Base-by-base conservation (phyloP, 2,329 filamentous ascomycete species). In the Shiraia bambusicola region DNA sequence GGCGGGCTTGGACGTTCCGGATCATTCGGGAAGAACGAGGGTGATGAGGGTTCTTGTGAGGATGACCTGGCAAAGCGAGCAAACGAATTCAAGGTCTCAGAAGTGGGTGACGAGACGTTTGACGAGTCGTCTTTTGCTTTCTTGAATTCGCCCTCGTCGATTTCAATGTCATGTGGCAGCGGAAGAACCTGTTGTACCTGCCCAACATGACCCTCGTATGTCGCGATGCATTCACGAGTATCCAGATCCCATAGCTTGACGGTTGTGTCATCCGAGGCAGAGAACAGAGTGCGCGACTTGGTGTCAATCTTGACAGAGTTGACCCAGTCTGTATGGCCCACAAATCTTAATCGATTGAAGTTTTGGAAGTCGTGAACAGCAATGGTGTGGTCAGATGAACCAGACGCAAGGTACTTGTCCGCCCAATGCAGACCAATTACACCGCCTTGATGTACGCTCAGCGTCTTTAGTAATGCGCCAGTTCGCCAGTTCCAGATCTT, bases 401-500 rank as follows among this genome's bases (percentile, higher is more conserved):
- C 93, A 1, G 90, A 94, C 0, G 88, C 92, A 13, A 97, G 77
- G 34, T 90, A 83, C 41, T 87, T 87, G 14, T 82, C 84, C 46
- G 91, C 88, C 65, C 94, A 95, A 69, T 97, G 87, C 7, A 97
- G 79, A 15, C 85, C 85, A 50, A 97, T 86, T 17, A 98, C 87
- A 10, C 91, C 91, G 26, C 84, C 84, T 13, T 77, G 81, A 63
- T 97, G 93, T 15, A 86, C 86, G 10, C 80, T 78, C 40, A 95
- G 83, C 0, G 86, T 95, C 34, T 85, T 87, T 42, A 96, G 78
- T 56, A 88, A 90, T 57, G 89, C 82, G 33, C 93, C 93, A 0
- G 89, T 96, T 48, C 87, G 82, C 90, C 91, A 96, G 63, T 98
- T 95, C 93, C 93, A 98, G 25, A 98, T 83, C 65, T 88, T 91